phyloP scores from a whole-genome alignment of 805 yeast genomes.

The Candida alai region DNA sequence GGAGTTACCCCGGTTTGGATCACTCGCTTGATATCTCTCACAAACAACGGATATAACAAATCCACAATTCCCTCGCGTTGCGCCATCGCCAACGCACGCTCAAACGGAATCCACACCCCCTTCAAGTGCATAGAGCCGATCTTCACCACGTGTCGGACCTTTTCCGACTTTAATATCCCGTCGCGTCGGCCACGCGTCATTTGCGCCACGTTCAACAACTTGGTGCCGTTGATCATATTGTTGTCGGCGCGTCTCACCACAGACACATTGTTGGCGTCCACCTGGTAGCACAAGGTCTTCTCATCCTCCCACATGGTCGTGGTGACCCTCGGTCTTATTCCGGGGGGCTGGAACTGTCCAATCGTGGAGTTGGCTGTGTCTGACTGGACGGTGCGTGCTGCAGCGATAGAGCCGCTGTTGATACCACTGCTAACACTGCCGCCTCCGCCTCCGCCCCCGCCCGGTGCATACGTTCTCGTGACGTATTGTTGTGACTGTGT shows the following conservation, averaged over 20 bases:
- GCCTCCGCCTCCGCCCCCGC: slow-evolving; percentile 1
- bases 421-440: no score
- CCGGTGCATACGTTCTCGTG: not conserved
- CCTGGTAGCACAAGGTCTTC: slow-evolving; percentile 79
- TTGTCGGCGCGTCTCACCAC: slow-evolving; percentile 84
- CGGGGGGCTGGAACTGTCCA: slow-evolving; percentile 45
- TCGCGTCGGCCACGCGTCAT: slow-evolving; percentile 87
- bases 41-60: slow-evolving; percentile 63
- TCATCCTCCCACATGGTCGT: slow-evolving; percentile 93
- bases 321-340: slow-evolving; percentile 60
- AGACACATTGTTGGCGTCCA: slow-evolving; percentile 74
- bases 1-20: slow-evolving; percentile 46
- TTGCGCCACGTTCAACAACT: slow-evolving; percentile 75
- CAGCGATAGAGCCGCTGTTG: no score
- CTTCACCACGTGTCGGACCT: slow-evolving; percentile 74
- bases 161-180: slow-evolving; percentile 76
- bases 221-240: slow-evolving; percentile 83
- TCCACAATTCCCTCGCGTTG: slow-evolving; percentile 73
- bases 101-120: slow-evolving; percentile 90
- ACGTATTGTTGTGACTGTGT: slow-evolving; percentile 3
- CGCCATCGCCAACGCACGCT: slow-evolving; percentile 77
- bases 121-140: slow-evolving; percentile 84
- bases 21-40: slow-evolving; percentile 64
- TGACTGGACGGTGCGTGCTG: no score
- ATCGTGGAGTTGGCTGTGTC: slow-evolving; percentile 27